Percentiles rank a stretch among this genome's conserved stretches.
Conservation (phyloP, 495 filamentous ascomycete genomes). For the Sporormia fimetaria region DNA sequence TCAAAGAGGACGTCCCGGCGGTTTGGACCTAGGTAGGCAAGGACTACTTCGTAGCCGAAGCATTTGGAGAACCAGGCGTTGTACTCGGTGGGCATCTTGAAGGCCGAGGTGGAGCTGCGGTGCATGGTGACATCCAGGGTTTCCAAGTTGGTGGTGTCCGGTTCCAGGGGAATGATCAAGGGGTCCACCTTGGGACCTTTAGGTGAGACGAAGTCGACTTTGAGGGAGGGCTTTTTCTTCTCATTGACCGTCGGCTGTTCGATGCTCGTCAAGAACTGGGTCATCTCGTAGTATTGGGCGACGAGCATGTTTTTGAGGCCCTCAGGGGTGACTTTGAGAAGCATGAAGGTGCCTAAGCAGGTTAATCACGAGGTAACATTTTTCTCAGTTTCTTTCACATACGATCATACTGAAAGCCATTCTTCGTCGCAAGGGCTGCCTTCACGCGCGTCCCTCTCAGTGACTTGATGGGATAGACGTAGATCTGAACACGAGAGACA, state of each 20-base stretch:
- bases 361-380: not conserved
- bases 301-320: constrained; percentile 53
- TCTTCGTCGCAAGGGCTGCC: constrained; percentile 45
- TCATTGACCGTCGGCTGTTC: constrained; percentile 27
- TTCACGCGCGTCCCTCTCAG: constrained; percentile 53
- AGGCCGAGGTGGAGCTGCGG: constrained; percentile 49
- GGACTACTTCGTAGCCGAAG: constrained; percentile 54
- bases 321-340: constrained; percentile 10
- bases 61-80: constrained; percentile 64
- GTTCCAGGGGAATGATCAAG: constrained; percentile 50
- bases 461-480: constrained; percentile 82
- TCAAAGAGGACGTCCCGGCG: constrained; percentile 51
- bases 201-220: constrained; percentile 45
- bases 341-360: constrained; percentile 9
- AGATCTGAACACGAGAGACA: constrained; percentile 43
- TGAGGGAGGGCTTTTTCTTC: constrained; percentile 34
- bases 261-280: constrained; percentile 54
- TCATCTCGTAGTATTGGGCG: constrained; percentile 49
- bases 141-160: constrained; percentile 41
- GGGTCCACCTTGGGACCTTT: constrained; percentile 24
- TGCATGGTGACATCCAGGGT: constrained; percentile 50
- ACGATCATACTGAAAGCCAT: constrained; percentile 66
- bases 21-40: constrained; percentile 59
- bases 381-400: too few relatives aligned
- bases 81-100: constrained; percentile 53